Evolutionary conservation across 495 filamentous ascomycete genomes (phyloP), one percentile per base, ranked within the genome.

Genomic region (Xylaria curta): DNA sequence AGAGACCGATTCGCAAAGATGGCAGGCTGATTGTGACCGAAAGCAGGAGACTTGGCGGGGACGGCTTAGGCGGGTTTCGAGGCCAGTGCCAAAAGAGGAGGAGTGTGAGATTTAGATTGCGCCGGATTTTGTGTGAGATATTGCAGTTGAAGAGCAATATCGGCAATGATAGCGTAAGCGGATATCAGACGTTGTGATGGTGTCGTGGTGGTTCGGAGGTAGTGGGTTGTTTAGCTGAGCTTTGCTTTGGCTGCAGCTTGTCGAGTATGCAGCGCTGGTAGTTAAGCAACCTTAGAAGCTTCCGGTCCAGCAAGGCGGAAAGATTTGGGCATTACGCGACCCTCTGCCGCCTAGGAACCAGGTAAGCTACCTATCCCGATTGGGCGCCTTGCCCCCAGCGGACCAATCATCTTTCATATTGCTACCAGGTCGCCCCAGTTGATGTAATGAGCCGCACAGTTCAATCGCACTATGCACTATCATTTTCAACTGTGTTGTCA

Each of bases 271-370:
- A 24, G 38, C 38, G 26, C 51, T 10, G 15, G 38, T 46, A 49
- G 38, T 21, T n/a, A n/a, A 46, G 62, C 40, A 42, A 19, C 17
- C 63, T 68, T 19, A 33, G 33, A 47, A 69, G 38, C 67, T 69
- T 33, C 24, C 40, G 10, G 70, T 38, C 62, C 72, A 65, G 76
- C 74, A 72, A 76, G 75, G 73, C 75, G 71, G 75, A 76, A 75
- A 70, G 61, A 59, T 66, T 63, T 70, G 60, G 68, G 64, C 49
- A 77, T 79, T 77, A 79, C 77, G 77, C 75, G 77, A 79, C 75
- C 68, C 75, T 76, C 73, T 79, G 77, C 77, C 77, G 77, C 77
- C 77, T 79, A 73, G 33, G n/a, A 24, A 46, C 60, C 38, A 24
- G 2, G 5, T 66, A 66, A 24, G 26, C n/a, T 33, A 49, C 42